Evolutionary conservation across 805 yeast genomes (phyloP).

Genomic region (Saccharomycopsis sp.): DNA sequence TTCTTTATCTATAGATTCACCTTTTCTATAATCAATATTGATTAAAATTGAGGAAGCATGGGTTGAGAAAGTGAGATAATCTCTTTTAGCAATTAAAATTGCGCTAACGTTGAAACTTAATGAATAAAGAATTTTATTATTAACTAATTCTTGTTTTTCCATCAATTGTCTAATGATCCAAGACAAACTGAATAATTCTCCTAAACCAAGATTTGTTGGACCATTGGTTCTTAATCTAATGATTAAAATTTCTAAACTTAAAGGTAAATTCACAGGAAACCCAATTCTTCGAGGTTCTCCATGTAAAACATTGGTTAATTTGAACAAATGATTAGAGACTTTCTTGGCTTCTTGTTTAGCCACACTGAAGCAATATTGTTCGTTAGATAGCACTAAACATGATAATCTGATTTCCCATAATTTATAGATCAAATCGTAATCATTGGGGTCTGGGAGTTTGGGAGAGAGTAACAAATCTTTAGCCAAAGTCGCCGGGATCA

Average conservation of each 20-base stretch:
- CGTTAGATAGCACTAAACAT: constrained; percentile 19
- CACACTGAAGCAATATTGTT: constrained; percentile 15
- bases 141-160: background rate
- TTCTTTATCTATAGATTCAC: constrained; percentile 2
- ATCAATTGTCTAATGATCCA: constrained; percentile 10
- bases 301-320: constrained; percentile 3
- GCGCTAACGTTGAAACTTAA: constrained; percentile 21
- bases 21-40: background rate
- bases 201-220: constrained; percentile 17
- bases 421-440: constrained; percentile 6
- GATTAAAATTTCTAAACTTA: constrained; percentile 19
- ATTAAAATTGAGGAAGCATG: constrained; percentile 19
- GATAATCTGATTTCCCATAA: constrained; percentile 23
- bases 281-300: constrained; percentile 7
- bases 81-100: constrained; percentile 23
- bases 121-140: constrained; percentile 7
- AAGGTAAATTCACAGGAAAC: constrained; percentile 20
- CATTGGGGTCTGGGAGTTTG: background rate
- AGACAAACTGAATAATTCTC: constrained; percentile 17
- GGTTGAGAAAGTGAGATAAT: constrained; percentile 22
- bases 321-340: constrained; percentile 19
- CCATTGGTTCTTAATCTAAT: constrained; percentile 21
- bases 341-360: constrained; percentile 23
- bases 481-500: constrained; percentile 15
- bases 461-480: constrained; percentile 2